phyloP scores from a whole-genome alignment of 1,139 yeast species.

The Insectozyma bohioensis region DNA sequence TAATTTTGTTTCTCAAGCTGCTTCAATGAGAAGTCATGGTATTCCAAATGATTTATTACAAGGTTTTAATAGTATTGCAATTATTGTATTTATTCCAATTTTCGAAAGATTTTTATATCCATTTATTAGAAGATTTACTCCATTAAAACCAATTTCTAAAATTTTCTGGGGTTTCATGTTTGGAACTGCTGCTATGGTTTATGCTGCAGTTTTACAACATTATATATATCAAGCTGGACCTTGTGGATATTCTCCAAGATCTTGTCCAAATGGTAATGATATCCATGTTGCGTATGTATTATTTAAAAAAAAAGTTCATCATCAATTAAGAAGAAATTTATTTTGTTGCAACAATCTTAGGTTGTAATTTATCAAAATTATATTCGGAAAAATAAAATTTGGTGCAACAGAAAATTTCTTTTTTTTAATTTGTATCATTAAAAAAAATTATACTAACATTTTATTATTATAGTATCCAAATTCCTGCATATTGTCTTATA shows the following conservation, averaged over 20 bases:
- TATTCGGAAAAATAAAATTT: too few relatives aligned
- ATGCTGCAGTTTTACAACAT: conserved; percentile 81
- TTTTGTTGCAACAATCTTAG: too few relatives aligned
- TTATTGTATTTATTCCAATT: conserved; percentile 62
- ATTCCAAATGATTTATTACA: conserved; percentile 68
- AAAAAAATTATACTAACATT: too few relatives aligned
- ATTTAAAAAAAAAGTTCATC: too few relatives aligned
- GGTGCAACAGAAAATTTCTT: too few relatives aligned
- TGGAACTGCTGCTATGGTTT: conserved; percentile 68
- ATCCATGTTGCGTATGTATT: conserved; percentile 68
- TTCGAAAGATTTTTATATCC: conserved; percentile 57
- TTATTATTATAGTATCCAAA: too few relatives aligned
- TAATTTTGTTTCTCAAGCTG: conserved; percentile 67
- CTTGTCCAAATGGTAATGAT: conserved; percentile 43
- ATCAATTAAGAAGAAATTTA: too few relatives aligned
- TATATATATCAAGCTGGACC: conserved; percentile 73
- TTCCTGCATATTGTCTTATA: conserved; percentile 63
- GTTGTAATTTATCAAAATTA: too few relatives aligned
- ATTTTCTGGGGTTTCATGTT: conserved; percentile 75
- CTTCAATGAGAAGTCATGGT: conserved; percentile 60
- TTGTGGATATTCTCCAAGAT: conserved; percentile 63
- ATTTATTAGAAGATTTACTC: conserved; percentile 52
- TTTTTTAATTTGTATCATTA: too few relatives aligned
- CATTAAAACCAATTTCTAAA: conserved; percentile 69
- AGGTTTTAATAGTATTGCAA: conserved; percentile 60